phyloP scores from a whole-genome alignment of 2,329 filamentous ascomycete species.

The Triangularia setosa region DNA sequence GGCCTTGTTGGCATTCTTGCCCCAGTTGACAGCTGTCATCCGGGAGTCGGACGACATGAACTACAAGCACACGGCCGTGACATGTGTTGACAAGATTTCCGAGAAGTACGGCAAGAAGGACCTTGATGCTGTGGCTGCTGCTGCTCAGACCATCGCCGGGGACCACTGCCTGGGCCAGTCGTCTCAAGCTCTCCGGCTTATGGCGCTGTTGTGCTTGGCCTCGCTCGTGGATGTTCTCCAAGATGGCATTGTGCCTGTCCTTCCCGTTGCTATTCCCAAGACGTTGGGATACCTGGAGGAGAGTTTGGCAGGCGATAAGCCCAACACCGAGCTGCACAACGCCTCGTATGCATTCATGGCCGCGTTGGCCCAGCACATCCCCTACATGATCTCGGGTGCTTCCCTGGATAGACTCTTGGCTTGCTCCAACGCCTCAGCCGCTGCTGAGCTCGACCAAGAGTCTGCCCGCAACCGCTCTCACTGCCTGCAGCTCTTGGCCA shows the following conservation, averaged over 20 bases:
- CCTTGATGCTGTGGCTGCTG: constrained; percentile 67
- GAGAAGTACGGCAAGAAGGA: constrained; percentile 96
- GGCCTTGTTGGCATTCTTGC: constrained; percentile 73
- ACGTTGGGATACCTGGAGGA: constrained; percentile 67
- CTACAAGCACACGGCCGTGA: constrained; percentile 80
- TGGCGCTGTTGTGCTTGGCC: constrained; percentile 84
- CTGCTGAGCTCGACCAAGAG: constrained; percentile 55
- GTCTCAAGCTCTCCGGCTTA: constrained; percentile 69
- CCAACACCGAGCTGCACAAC: constrained; percentile 67
- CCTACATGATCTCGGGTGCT: constrained; percentile 79
- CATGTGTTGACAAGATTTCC: constrained; percentile 86
- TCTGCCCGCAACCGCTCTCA: constrained; percentile 62
- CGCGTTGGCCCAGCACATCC: constrained; percentile 74
- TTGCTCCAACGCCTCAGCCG: constrained; percentile 69
- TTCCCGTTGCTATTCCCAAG: constrained; percentile 71
- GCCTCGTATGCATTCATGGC: constrained; percentile 77
- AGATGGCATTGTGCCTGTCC: constrained; percentile 77
- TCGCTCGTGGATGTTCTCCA: constrained; percentile 85
- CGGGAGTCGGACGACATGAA: constrained; percentile 66
- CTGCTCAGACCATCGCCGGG: constrained; percentile 73
- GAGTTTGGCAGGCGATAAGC: constrained; percentile 52
- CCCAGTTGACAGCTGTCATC: constrained; percentile 73
- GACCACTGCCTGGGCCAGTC: constrained; percentile 70
- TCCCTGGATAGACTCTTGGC: constrained; percentile 70
- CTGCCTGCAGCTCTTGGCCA: constrained; percentile 71